These are phyloP conservation scores for Aspergillus clavatus DNA, from an alignment of 2,329 filamentous ascomycete species.

Conservation along the genomic window DNA sequence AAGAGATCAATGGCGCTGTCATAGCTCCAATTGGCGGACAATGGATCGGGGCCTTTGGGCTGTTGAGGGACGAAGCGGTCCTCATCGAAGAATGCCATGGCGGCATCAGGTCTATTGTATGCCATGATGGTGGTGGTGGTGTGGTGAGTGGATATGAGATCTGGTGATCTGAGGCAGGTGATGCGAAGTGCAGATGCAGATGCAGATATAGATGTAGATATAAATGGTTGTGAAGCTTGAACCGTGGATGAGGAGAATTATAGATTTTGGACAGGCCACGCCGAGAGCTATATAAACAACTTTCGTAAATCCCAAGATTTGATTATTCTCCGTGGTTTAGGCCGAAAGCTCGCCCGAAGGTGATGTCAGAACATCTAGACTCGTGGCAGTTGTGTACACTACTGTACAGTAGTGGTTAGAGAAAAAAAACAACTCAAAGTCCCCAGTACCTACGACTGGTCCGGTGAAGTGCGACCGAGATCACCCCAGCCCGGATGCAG, in stretches of 20 bases:
- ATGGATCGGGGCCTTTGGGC: slow-evolving; percentile 27
- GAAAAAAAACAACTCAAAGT: too few species aligned
- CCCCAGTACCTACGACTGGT: too few species aligned
- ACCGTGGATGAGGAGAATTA: slow-evolving; percentile 9
- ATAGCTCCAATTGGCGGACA: slow-evolving; percentile 35
- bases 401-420: too few species aligned
- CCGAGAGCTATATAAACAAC: slow-evolving; percentile 11
- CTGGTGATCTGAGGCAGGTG: not conserved
- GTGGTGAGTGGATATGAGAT: not conserved
- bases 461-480: slow-evolving; percentile 18
- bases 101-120: slow-evolving; percentile 8
- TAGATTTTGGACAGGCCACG: not conserved
- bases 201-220: slow-evolving; percentile 3
- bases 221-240: slow-evolving; percentile 12
- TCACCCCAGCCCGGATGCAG: slow-evolving; percentile 23
- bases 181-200: not conserved
- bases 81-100: slow-evolving; percentile 8
- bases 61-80: slow-evolving; percentile 7
- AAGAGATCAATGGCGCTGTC: slow-evolving; percentile 34
- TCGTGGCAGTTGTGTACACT: too few species aligned
- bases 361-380: not conserved
- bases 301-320: not conserved
- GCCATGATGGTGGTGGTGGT: slow-evolving; percentile 9
- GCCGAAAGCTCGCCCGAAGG: not conserved
- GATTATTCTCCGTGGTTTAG: not conserved